phyloP scores from a whole-genome alignment of 257 asterid species.

The Salvia rosmarinus region DNA sequence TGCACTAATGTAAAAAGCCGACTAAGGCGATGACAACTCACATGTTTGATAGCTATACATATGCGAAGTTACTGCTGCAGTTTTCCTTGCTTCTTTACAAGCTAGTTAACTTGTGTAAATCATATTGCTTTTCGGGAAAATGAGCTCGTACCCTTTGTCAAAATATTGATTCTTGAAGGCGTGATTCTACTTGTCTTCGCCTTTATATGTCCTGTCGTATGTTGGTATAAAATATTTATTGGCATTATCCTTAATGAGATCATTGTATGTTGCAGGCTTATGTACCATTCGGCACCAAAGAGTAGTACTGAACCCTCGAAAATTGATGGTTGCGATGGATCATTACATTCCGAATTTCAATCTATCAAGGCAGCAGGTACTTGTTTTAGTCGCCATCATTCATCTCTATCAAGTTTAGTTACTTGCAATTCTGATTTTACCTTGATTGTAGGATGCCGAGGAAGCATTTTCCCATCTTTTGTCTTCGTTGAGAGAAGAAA shows the following conservation, averaged over 20 bases:
- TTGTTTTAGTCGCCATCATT: constrained; percentile 24
- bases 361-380: constrained; percentile 88
- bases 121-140: background rate
- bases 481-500: constrained; percentile 80
- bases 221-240: constrained; percentile 6
- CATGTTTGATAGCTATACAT: constrained; percentile 5
- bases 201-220: background rate
- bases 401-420: constrained; percentile 22
- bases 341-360: constrained; percentile 72
- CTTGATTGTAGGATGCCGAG: constrained; percentile 84
- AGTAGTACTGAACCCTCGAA: constrained; percentile 68
- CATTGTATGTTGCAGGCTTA: constrained; percentile 57
- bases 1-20: background rate
- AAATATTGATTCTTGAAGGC: background rate
- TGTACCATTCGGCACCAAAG: constrained; percentile 55
- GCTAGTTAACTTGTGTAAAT: background rate
- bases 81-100: constrained; percentile 2
- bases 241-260: constrained; percentile 2
- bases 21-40: background rate
- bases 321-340: constrained; percentile 74
- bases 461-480: constrained; percentile 87
- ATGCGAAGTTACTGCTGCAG: constrained; percentile 10
- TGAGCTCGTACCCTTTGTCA: background rate
- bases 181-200: constrained; percentile 8
- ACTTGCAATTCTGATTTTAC: constrained; percentile 12